phyloP scores from a whole-genome alignment of 495 filamentous ascomycete genomes.

The Bombardia bombarda region DNA sequence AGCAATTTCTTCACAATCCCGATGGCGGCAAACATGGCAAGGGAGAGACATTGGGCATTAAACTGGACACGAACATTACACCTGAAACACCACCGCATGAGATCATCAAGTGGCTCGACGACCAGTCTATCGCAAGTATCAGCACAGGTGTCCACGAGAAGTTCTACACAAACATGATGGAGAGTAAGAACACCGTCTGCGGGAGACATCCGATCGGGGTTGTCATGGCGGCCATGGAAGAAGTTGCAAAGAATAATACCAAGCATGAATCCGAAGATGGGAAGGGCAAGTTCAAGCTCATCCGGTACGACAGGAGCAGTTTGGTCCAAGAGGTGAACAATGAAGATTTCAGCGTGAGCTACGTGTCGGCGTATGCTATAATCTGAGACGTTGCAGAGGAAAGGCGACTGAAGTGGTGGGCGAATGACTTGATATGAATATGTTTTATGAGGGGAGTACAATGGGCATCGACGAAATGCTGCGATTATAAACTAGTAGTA shows the following conservation, averaged over 20 bases:
- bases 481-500: too few relatives aligned
- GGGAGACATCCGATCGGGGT: conserved; percentile 94
- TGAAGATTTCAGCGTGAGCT: conserved; percentile 97
- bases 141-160: conserved; percentile 59
- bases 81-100: conserved; percentile 56
- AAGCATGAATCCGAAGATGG: conserved; percentile 26
- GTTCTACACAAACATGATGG: conserved; percentile 60
- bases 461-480: too few relatives aligned
- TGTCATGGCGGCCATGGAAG: conserved; percentile 80
- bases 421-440: too few relatives aligned
- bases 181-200: conserved; percentile 88
- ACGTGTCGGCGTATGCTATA: conserved; percentile 69
- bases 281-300: conserved; percentile 67
- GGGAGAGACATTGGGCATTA: not conserved
- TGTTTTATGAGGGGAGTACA: too few relatives aligned
- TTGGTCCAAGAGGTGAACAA: conserved; percentile 54
- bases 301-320: conserved; percentile 86
- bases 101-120: conserved; percentile 76
- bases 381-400: not conserved
- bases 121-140: conserved; percentile 74
- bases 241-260: conserved; percentile 30
- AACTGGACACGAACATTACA: not conserved
- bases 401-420: too few relatives aligned
- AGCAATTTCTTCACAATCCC: conserved; percentile 49
- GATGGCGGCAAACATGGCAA: conserved; percentile 1